These are phyloP conservation scores for Alternaria dauci DNA, from an alignment of 2,329 filamentous ascomycete genomes.

Conservation along the genomic window DNA sequence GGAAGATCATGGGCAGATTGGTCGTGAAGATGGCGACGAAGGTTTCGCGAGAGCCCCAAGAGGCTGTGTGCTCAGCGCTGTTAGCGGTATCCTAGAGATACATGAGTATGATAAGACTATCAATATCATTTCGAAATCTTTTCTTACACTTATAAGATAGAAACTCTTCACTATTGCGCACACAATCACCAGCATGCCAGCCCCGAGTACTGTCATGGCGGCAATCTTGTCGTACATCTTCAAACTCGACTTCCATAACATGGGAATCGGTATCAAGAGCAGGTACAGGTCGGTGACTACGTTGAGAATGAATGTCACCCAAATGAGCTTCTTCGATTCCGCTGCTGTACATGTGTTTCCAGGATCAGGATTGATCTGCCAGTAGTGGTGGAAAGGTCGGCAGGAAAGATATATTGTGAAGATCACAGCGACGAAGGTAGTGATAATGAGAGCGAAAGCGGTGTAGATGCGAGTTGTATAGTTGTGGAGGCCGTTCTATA, in stretches of 20 bases:
- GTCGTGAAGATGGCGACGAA: constrained; percentile 57
- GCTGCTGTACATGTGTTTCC: constrained; percentile 45
- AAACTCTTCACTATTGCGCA: constrained; percentile 64
- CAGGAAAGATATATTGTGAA: neutral
- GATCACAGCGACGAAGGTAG: neutral
- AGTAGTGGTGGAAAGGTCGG: constrained; percentile 62
- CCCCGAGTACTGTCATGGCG: constrained; percentile 63
- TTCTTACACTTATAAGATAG: neutral
- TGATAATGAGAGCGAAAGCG: neutral
- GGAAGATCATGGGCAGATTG: constrained; percentile 38
- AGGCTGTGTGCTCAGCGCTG: constrained; percentile 41
- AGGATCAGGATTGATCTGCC: constrained; percentile 68
- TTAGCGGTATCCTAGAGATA: neutral
- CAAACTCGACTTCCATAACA: constrained; percentile 62
- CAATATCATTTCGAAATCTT: too few species aligned
- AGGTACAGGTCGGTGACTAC: constrained; percentile 60
- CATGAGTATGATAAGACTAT: too few species aligned
- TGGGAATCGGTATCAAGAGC: constrained; percentile 65
- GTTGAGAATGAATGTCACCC: neutral
- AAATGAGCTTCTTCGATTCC: constrained; percentile 16
- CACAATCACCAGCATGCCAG: constrained; percentile 64
- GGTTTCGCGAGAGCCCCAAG: constrained; percentile 58
- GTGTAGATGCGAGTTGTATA: neutral
- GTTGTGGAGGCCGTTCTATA: neutral
- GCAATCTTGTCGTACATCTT: constrained; percentile 61